These are phyloP conservation scores for Hemerocallis citrina DNA, from an alignment of 106 monocot genomes.

Conservation along the genomic window DNA sequence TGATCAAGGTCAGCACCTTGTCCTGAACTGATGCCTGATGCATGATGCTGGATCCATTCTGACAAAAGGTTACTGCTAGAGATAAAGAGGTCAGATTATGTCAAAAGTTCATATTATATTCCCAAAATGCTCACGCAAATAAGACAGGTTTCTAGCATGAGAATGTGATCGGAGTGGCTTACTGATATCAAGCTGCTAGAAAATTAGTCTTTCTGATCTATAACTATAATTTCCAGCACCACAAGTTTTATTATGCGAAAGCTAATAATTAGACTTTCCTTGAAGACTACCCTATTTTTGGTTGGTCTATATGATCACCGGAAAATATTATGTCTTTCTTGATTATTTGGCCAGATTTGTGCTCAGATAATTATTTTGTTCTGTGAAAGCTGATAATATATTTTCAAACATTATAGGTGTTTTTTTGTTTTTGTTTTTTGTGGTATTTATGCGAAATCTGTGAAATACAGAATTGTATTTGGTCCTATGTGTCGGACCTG, in stretches of 20 bases:
- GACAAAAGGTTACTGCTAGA: not conserved
- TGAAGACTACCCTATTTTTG: no score
- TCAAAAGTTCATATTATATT: not conserved
- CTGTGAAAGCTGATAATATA: no score
- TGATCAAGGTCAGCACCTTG: not conserved
- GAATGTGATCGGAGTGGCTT: not conserved
- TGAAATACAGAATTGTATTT: not conserved
- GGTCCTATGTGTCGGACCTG: not conserved
- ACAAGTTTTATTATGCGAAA: not conserved
- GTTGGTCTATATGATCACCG: no score
- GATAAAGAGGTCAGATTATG: not conserved
- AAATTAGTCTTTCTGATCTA: no score
- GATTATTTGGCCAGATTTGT: no score
- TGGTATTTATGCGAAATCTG: not conserved
- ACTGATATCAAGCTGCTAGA: not conserved
- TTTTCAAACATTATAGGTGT: not conserved
- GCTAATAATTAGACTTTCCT: not conserved
- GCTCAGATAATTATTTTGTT: no score
- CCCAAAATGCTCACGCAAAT: not conserved
- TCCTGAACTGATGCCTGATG: not conserved
- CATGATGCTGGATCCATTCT: not conserved
- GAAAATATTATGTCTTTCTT: no score
- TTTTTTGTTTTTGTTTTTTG: not conserved
- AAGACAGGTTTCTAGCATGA: not conserved
- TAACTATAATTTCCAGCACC: not conserved